These are phyloP conservation scores for Phaeosphaeriaceae sp. DNA, from an alignment of 2,329 filamentous ascomycete species.

Conservation along the genomic window DNA sequence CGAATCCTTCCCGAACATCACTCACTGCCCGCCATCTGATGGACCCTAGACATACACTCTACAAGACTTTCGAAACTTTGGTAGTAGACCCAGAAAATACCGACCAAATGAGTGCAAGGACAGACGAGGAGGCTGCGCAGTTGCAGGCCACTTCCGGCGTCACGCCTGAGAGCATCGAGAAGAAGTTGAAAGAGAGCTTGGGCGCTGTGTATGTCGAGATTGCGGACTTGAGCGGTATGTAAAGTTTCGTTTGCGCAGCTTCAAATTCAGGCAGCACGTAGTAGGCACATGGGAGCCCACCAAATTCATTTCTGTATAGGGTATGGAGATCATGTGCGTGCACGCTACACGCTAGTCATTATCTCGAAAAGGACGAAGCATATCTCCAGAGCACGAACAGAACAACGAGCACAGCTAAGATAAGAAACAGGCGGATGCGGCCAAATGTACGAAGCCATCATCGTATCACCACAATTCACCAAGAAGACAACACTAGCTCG, in stretches of 20 bases:
- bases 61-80: conserved; percentile 39
- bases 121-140: conserved; percentile 56
- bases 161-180: conserved; percentile 74
- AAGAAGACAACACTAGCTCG: conserved; percentile 76
- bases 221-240: conserved; percentile 87
- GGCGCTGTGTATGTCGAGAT: conserved; percentile 83
- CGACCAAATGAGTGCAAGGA: conserved; percentile 51
- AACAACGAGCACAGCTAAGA: no score
- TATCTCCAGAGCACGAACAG: no score
- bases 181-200: conserved; percentile 73
- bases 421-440: conserved; percentile 67
- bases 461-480: conserved; percentile 63
- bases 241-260: background rate
- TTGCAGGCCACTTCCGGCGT: conserved; percentile 66
- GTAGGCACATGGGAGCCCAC: background rate
- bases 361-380: conserved; percentile 34
- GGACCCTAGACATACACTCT: conserved; percentile 45
- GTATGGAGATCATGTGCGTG: no score
- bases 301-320: background rate
- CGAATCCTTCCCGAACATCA: conserved; percentile 22
- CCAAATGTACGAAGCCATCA: conserved; percentile 73
- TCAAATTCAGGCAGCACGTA: background rate
- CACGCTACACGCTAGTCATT: background rate
- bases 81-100: conserved; percentile 23
- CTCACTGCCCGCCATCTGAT: conserved; percentile 22